Evolutionary conservation across 495 filamentous ascomycete genomes (phyloP).

Genomic region (Recurvomyces mirabilis): DNA sequence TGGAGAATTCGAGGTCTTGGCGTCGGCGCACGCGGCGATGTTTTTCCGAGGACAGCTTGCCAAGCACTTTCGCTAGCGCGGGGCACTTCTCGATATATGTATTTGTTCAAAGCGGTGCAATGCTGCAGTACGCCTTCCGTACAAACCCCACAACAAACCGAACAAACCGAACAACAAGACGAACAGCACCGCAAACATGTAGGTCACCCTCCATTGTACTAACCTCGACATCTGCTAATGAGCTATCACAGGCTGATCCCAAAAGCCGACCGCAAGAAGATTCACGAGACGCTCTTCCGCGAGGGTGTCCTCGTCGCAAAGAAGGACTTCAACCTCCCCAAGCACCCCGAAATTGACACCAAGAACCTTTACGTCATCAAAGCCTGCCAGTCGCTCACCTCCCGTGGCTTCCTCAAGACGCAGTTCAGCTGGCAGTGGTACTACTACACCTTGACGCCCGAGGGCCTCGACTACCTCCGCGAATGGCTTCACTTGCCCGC

Average conservation of each 20-base stretch:
- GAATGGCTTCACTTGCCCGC: conserved; percentile 99
- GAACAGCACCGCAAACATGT: conserved; percentile 45
- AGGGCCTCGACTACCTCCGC: conserved; percentile 99
- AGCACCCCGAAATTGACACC: conserved; percentile 91
- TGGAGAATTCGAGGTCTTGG: conserved; percentile 1
- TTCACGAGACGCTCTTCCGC: conserved; percentile 99
- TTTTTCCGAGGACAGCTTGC: too few species aligned
- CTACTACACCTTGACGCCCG: conserved; percentile 99
- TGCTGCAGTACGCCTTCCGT: too few species aligned
- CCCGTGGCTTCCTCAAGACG: conserved; percentile 96
- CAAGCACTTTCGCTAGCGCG: too few species aligned
- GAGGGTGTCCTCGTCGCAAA: conserved; percentile 98
- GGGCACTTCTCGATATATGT: too few species aligned
- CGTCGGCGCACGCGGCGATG: not conserved
- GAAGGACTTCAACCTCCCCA: conserved; percentile 93
- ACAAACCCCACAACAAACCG: too few species aligned
- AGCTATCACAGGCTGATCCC: conserved; percentile 71
- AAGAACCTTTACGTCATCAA: conserved; percentile 99
- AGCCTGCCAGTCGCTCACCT: conserved; percentile 93
- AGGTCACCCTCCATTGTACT: conserved; percentile 21
- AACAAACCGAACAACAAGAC: not conserved
- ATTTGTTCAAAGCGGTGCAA: too few species aligned
- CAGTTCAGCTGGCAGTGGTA: conserved; percentile 99
- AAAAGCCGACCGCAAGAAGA: conserved; percentile 99
- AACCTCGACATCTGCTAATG: not conserved